Base-by-base conservation (phyloP, 2,329 filamentous ascomycete species). In the Claviceps sp. region DNA sequence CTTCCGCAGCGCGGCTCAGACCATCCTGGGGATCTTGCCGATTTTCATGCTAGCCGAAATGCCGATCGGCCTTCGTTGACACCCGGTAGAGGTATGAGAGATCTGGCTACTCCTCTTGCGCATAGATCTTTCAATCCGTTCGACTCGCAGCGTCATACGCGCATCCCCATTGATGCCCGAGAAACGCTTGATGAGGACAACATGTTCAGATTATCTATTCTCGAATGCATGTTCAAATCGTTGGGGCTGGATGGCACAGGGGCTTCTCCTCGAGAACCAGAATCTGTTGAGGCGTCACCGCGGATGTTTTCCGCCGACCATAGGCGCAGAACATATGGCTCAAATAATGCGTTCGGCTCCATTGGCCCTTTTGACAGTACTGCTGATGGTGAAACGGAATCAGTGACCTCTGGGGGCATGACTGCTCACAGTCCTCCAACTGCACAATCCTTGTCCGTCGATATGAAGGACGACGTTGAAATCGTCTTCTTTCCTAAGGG, bases 401-500 rank as follows among this genome's bases (percentile, higher is more conserved):
- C 91, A 0, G 72, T 91, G 59, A 81, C 86, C 26, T 91, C 86
- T 1, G 78, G 82, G 4, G 80, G 82, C 1, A 72, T 82, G 46
- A 80, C 80, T 3, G 74, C 80, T 43, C 69, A 71, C 37, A 76
- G 77, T 3, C 77, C 80, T 0, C 80, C 82, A 0, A 87, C 82
- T 57, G 77, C 82, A 0, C 75, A 88, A 50, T 68, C 74, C 3
- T 70, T 91, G 5, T 79, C 81, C 4, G 82, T 88, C 53, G 91
- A 97, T 55, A 78, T 97, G 68, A 85, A 85, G 56, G 85, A 95
- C 55, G 93, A 98, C 50, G 80, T 97, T 2, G 93, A 98, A 63
- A 96, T 98, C 57, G 93, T 98, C 5, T 97, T 87, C 70, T 98
- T 98, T 58, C 91, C 90, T 0, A 88, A 97, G 65, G 90, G 87